Evolutionary conservation across 2,329 filamentous ascomycete species (phyloP), one percentile per base, ranked within the genome.

Genomic region (Epichloe bromicola): DNA sequence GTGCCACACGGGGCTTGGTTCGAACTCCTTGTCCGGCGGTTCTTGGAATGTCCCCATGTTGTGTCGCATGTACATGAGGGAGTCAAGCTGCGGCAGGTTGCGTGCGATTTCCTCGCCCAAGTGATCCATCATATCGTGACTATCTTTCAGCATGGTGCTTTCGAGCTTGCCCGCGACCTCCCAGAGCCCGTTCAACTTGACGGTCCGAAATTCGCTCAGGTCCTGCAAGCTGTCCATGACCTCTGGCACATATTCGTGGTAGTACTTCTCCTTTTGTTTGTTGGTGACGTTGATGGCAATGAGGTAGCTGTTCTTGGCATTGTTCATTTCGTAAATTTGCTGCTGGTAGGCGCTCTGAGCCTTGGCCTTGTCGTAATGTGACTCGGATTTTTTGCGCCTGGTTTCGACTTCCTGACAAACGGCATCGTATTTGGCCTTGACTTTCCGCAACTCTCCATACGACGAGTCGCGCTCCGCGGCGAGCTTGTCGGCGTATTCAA

Each of bases 201-300:
- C 68, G 11, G 90, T 88, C 49, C 88, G 82, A 54, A 91, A 94
- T 69, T 98, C 90, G 54, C 86, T 89, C 49, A 98, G 78, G 60
- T 96, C 89, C 72, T 98, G 93, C 52, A 98, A 70, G 59, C 90
- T 90, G 69, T 97, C 88, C 64, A 98, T 77, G 53, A 97, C 71
- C 63, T 97, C 93, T 8, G 93, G 93, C 19, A 98, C 78, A 66
- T 97, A 97, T 67, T 96, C 89, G 65, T 97, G 85, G 63, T 95
- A 98, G 72, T 97, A 97, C 63, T 85, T 88, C 65, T 96, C 89
- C 72, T 97, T 98, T 63, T 95, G 84, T 71, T 93, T 95, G 70
- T 98, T 98, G 36, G 90, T 94, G 53, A 97, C 88, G 64, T 95
- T 95, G 71, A 98, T 95, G 54, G 82, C 79, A 61, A 98, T 95